These are phyloP conservation scores for Vairimorpha apis DNA, from an alignment of 371 early-diverging fungal genomes.

Conservation along the genomic window DNA sequence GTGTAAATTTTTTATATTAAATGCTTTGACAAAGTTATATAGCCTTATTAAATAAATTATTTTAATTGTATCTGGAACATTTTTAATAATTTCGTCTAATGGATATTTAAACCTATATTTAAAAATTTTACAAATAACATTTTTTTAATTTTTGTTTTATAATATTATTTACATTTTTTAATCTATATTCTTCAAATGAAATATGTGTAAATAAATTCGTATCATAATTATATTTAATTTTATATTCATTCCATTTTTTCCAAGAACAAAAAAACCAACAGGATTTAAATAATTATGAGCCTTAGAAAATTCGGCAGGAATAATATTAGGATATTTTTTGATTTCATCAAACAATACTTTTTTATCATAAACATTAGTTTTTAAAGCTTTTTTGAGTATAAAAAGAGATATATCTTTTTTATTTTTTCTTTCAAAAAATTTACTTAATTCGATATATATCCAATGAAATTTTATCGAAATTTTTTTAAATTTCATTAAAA, in stretches of 20 bases:
- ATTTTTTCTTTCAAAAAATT: constrained; percentile 26
- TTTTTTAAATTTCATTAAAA: constrained; percentile 55
- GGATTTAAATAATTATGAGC: constrained; percentile 27
- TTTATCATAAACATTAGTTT: constrained; percentile 37
- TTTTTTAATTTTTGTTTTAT: neutral
- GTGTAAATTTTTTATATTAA: no score
- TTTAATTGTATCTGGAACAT: no score
- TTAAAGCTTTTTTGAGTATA: constrained; percentile 31
- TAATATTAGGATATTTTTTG: neutral
- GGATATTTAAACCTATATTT: no score
- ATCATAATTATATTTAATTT: constrained; percentile 7
- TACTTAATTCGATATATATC: constrained; percentile 52
- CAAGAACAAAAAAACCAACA: constrained; percentile 21
- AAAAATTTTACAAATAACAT: no score
- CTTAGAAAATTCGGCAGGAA: constrained; percentile 1
- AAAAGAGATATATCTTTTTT: constrained; percentile 18
- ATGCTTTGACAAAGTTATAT: no score
- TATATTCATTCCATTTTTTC: constrained; percentile 44
- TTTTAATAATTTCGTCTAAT: no score
- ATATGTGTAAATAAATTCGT: constrained; percentile 9
- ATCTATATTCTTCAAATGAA: constrained; percentile 33
- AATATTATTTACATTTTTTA: neutral
- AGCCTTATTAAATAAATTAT: no score
- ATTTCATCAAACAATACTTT: constrained; percentile 22
- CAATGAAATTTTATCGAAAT: constrained; percentile 54